Base-by-base conservation (phyloP, 2,329 filamentous ascomycete genomes). In the Gyromitra esculenta region DNA sequence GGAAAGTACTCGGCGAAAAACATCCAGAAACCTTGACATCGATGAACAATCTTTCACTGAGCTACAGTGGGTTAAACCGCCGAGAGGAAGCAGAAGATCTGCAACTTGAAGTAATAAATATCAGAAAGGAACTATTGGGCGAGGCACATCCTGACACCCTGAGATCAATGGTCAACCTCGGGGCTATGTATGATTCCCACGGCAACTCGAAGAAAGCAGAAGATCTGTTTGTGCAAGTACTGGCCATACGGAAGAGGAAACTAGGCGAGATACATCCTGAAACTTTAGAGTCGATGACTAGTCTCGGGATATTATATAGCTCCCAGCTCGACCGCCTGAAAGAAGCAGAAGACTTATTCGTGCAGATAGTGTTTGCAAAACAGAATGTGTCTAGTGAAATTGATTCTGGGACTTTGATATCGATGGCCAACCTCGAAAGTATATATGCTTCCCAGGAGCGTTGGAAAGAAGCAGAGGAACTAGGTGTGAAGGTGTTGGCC, bases 71-170 rank as follows among this genome's bases (percentile, higher is more conserved):
- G 2, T 9, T 18, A n/a, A n/a, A n/a, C 0, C 50, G 50, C 50
- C 39, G 2, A 15, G n/a, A 45, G 41, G 57, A 62, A 45, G 57
- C 57, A 39, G 57, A 62, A 13, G 39, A 54, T 25, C n/a, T 54
- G 21, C n/a, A 54, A 54, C n/a, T 54, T 18, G 13, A 54, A 54
- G 50, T 54, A 18, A 5, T 54, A 15, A 11, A 8, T 11, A 25
- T 25, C n/a, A 66, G 18, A 7, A 35, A 66, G 25, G 54, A 43
- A 37, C 21, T 41, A 5, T 18, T 73, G 6, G 71, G 71, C 8
- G 13, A 43, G 31, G 71, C 69, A 11, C 71, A 74, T 62, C 71
- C 71, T 9, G 63, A 57, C 43, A 78, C 76, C 35, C 31, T 71
- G 13, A 45, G 1, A 8, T 50, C 18, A 15, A 71, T 75, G 66